A percentile compares a stretch with the other conserved stretches of the same genome.
Evolutionary conservation across 2,329 filamentous ascomycete genomes (phyloP).

Genomic region (Penicillium sp.): DNA sequence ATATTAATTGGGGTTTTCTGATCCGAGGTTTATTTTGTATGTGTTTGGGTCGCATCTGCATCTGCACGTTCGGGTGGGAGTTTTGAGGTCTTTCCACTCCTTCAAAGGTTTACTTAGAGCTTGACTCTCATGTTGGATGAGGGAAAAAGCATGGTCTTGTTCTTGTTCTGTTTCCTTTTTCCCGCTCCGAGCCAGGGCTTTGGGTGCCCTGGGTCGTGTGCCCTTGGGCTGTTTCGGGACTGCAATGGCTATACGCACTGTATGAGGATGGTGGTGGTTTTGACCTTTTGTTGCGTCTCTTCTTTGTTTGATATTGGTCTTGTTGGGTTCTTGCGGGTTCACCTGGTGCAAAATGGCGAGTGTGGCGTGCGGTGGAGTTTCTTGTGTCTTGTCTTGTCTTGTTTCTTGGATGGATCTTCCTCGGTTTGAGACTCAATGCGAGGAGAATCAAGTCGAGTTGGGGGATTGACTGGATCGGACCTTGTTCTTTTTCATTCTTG

Average conservation of each 20-base stretch:
- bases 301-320: conserved; percentile 5
- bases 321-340: conserved; percentile 3
- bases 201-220: not conserved
- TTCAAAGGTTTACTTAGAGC: conserved; percentile 12
- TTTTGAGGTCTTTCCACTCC: conserved; percentile 6
- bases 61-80: conserved; percentile 15
- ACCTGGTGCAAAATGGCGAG: conserved; percentile 16
- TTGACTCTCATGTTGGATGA: conserved; percentile 7
- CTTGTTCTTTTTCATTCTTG: too few species aligned
- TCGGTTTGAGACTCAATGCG: not conserved
- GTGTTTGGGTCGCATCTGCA: conserved; percentile 22
- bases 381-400: conserved; percentile 1
- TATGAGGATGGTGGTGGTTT: not conserved
- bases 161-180: not conserved
- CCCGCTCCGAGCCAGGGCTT: not conserved
- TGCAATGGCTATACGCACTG: not conserved
- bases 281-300: not conserved
- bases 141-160: not conserved
- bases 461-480: not conserved
- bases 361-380: conserved; percentile 17
- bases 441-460: not conserved
- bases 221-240: not conserved
- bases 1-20: not conserved
- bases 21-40: not conserved
- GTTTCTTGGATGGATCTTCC: not conserved